These are phyloP conservation scores for Stagonosporopsis vannaccii DNA, from an alignment of 2,329 filamentous ascomycete genomes.

Conservation along the genomic window DNA sequence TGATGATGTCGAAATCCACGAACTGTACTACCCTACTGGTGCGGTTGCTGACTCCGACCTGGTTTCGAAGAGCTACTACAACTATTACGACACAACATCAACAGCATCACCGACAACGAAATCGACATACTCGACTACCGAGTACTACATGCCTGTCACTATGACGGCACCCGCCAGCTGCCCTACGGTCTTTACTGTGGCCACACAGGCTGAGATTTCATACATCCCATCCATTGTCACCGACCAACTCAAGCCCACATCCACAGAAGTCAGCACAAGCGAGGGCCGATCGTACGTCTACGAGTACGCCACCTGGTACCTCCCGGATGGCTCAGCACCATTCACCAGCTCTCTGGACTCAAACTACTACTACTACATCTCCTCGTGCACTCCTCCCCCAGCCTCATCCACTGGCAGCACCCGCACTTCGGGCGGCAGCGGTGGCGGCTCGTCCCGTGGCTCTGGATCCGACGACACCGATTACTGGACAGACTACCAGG, in stretches of 20 bases:
- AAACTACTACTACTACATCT: slow-evolving; percentile 38
- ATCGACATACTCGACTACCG: slow-evolving; percentile 15
- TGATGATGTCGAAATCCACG: slow-evolving; percentile 26
- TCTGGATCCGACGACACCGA: slow-evolving; percentile 9
- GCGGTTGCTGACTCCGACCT: slow-evolving; percentile 38
- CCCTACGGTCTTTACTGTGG: slow-evolving; percentile 32
- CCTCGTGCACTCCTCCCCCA: slow-evolving; percentile 31
- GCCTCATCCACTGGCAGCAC: slow-evolving; percentile 15
- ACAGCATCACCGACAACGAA: slow-evolving; percentile 16
- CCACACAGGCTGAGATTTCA: slow-evolving; percentile 26
- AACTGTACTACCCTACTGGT: slow-evolving; percentile 31
- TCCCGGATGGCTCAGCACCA: slow-evolving; percentile 36
- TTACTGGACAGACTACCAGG: slow-evolving; percentile 14
- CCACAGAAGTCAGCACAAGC: slow-evolving; percentile 20
- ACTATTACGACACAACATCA: slow-evolving; percentile 19
- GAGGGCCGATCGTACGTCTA: slow-evolving; percentile 13
- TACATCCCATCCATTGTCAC: slow-evolving; percentile 33
- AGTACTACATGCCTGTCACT: slow-evolving; percentile 40
- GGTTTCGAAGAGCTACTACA: slow-evolving; percentile 14
- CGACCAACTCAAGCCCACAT: slow-evolving; percentile 35
- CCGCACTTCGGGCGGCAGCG: slow-evolving; percentile 12
- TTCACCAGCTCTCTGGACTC: slow-evolving; percentile 28
- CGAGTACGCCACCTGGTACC: slow-evolving; percentile 37
- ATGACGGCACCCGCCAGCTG: slow-evolving; percentile 42
- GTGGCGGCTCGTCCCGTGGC: not conserved